Evolutionary conservation across 1,284 basidiomycete species (phyloP), one percentile per base, ranked within the genome.

Genomic region (Apiotrichum montevideense): DNA sequence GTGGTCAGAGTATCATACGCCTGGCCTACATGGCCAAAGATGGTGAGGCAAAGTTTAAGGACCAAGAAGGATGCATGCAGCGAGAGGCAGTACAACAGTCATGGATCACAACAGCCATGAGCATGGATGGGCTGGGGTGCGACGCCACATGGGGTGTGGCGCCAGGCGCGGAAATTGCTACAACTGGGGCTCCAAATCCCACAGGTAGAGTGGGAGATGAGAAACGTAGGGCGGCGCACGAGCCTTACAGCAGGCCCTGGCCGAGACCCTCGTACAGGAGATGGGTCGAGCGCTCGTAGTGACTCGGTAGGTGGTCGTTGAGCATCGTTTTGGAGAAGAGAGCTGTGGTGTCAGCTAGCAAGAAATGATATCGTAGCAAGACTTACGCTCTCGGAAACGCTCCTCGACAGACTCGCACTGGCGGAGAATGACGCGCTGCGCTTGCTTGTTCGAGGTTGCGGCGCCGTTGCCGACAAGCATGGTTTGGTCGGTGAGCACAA

Each of bases 311-410:
- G 51, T 77, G 75, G 56, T 77, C 72, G 39, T 72, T 70, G 44
- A 77, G 63, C 75, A 77, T 77, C 14, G 66, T 66, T 57, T 69
- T 69, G 2, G 69, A 61, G 62, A 76, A 76, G 29, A 69, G 46
- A 10, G 70, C 71, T 74, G 47, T 29, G 21, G n/a, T 21, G 46
- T 35, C 41, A 42, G 41, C 37, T 39, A 13, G 37, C 13, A 39
- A 39, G 7, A 39, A 39, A 45, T 35, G 3, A 32, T 15, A 32
- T 29, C 5, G 14, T 9, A 10, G n/a, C 13, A n/a, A 32, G 68
- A 79, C 64, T 79, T 62, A 55, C 46, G 78, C 58, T 81, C 80
- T 21, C 76, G 70, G 64, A 81, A 81, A 4, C 79, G 61, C 57
- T 76, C 76, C 57, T 76, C 72, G 5, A 80, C 78, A 15, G 79